A percentile compares a stretch with the other conserved stretches of the same genome.
Evolutionary conservation across 2,329 filamentous ascomycete genomes (phyloP).

Genomic region (Mariannaea sp.): DNA sequence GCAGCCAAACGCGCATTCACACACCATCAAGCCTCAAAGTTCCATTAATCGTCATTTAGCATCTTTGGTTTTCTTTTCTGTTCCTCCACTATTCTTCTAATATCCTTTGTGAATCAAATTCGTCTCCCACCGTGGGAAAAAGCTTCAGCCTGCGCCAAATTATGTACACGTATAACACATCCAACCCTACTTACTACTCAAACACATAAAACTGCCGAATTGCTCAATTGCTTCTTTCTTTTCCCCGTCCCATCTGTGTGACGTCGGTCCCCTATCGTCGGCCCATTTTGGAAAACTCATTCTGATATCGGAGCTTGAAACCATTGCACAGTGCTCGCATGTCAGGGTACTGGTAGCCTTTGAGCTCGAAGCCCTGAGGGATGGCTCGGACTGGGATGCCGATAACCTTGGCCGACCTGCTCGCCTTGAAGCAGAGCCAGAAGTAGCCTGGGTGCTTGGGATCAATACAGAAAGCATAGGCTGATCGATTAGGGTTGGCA

Average conservation of each 20-base stretch:
- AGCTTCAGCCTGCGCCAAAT: constrained; percentile 20
- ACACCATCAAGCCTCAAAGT: no score
- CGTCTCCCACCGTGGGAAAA: constrained; percentile 4
- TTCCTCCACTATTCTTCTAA: constrained; percentile 2
- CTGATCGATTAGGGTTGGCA: constrained; percentile 90
- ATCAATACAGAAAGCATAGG: constrained; percentile 96
- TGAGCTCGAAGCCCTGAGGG: constrained; percentile 89
- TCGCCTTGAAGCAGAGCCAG: constrained; percentile 94
- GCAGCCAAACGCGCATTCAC: neutral
- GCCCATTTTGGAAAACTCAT: constrained; percentile 67
- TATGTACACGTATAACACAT: constrained; percentile 15
- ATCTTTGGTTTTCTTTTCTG: constrained; percentile 11
- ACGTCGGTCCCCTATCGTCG: constrained; percentile 32
- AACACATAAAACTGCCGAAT: constrained; percentile 13
- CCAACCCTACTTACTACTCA: no score
- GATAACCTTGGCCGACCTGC: constrained; percentile 71
- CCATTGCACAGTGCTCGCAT: constrained; percentile 96
- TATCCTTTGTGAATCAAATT: constrained; percentile 10
- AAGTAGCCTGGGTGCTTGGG: constrained; percentile 93
- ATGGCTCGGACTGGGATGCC: constrained; percentile 89
- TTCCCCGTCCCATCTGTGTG: neutral
- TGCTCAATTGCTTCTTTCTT: neutral
- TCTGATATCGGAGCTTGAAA: constrained; percentile 82
- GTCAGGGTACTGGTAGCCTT: constrained; percentile 87
- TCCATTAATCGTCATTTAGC: constrained; percentile 7